Evolutionary conservation across 108 stramenopile genomes (phyloP).

Genomic region (Fistulifera pelliculosa): DNA sequence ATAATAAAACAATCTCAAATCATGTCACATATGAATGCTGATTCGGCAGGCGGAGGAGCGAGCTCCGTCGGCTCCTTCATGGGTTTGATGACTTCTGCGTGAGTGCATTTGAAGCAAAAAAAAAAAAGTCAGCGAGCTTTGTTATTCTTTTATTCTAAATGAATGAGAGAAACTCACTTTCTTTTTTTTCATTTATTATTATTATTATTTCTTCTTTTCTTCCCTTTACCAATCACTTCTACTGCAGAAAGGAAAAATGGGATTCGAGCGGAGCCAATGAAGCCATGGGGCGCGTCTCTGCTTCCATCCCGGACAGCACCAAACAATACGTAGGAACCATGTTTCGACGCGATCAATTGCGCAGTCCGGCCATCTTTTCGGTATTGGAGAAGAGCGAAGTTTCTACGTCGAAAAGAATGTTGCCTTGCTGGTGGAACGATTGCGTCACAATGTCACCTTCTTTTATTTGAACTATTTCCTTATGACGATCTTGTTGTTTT

Average conservation of each 20-base stretch:
- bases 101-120: too few relatives aligned
- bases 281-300: conserved; percentile 40
- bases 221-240: background rate
- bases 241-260: conserved; percentile 72
- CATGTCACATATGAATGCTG: too few relatives aligned
- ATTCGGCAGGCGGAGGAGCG: too few relatives aligned
- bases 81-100: too few relatives aligned
- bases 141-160: too few relatives aligned
- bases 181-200: conserved; percentile 4
- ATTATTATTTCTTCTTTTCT: background rate
- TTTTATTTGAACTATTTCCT: conserved; percentile 82
- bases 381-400: conserved; percentile 75
- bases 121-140: too few relatives aligned
- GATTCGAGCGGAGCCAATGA: conserved; percentile 62
- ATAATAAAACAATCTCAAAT: too few relatives aligned
- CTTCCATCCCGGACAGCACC: conserved; percentile 68
- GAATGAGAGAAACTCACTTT: background rate
- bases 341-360: conserved; percentile 61
- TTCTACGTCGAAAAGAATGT: conserved; percentile 79
- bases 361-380: conserved; percentile 69
- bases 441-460: conserved; percentile 77
- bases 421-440: conserved; percentile 50
- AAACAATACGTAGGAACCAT: conserved; percentile 49
- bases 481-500: conserved; percentile 39
- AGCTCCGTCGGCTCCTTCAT: too few relatives aligned